Evolutionary conservation across 2,329 filamentous ascomycete genomes (phyloP), one percentile per base, ranked within the genome.

Genomic region (Coniella vitis): DNA sequence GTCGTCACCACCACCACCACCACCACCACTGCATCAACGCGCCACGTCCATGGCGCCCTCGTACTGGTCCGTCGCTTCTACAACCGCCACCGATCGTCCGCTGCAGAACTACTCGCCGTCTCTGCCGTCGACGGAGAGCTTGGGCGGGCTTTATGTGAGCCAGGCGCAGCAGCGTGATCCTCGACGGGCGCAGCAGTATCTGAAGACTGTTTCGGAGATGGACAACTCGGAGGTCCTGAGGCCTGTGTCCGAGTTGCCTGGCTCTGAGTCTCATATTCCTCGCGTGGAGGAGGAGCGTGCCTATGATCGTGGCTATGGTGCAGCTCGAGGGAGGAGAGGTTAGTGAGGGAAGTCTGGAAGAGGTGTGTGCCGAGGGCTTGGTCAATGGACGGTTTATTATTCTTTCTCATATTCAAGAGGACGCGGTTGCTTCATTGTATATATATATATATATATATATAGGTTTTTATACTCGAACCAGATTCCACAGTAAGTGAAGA

Each of bases 131-230:
- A n/a, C 34, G 1, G 47, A 47, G 4, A 48, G 36, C 4, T 44
- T 45, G 4, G 45, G 38, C 16, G 45, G 38, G 8, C 31, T 47
- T 3, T 21, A 39, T 2, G 35, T 37, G 22, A 17, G 43, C 10
- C 34, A 43, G 8, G 41, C 22, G 5, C 44, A 21, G 12, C 17
- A 45, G n/a, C 38, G n/a, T 21, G 16, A n/a, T 8, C 12, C 8
- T 14, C 44, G 22, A 21, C 35, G 29, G 22, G 17, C 16, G 9
- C 50, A 48, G 12, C 35, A 41, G 8, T 20, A 5, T 29, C 34
- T 51, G 13, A 21, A 44, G 4, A 20, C 48, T 1, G 44, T 53
- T 2, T 53, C 51, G 8, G 51, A 53, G 35, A 53, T 53, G 13
- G 48, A 47, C 1, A 42, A 32, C 4, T 35, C 44, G 2, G 47